Conservation (phyloP, 1,284 basidiomycete genomes). For the Leucoagaricus sp. region DNA sequence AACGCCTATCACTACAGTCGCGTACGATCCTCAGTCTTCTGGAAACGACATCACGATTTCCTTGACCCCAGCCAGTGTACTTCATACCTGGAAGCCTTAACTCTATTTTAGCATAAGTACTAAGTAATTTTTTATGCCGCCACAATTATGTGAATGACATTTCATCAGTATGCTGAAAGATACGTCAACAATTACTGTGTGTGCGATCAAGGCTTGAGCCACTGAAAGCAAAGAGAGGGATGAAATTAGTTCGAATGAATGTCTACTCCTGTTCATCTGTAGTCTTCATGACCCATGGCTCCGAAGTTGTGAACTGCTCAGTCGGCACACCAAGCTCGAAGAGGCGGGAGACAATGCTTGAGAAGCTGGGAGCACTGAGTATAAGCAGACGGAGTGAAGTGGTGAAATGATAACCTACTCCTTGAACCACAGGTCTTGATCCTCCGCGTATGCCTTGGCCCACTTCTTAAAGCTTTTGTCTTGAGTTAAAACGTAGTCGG, state of each 20-base stretch:
- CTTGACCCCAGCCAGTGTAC: too few relatives aligned
- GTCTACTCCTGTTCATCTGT: conserved; percentile 54
- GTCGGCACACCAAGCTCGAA: conserved; percentile 90
- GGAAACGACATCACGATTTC: too few relatives aligned
- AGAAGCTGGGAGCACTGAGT: conserved; percentile 64
- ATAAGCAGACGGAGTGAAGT: background rate
- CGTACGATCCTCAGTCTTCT: background rate
- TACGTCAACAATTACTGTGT: too few relatives aligned
- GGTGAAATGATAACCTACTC: conserved; percentile 56
- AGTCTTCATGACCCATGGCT: conserved; percentile 73
- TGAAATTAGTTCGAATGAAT: background rate
- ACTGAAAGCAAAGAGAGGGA: too few relatives aligned
- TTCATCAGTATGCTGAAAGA: too few relatives aligned
- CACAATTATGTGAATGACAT: too few relatives aligned
- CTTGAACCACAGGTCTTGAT: conserved; percentile 85
- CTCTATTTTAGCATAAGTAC: too few relatives aligned
- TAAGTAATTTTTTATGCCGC: too few relatives aligned
- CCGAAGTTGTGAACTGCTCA: conserved; percentile 67
- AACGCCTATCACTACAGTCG: background rate
- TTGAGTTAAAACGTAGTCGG: conserved; percentile 81
- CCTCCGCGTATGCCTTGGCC: conserved; percentile 82
- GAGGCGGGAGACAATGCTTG: conserved; percentile 71
- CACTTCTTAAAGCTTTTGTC: conserved; percentile 91
- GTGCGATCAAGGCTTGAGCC: too few relatives aligned
- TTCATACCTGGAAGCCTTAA: too few relatives aligned